These are phyloP conservation scores for Vigna nakashimae DNA, from an alignment of 306 rosid genomes.

Conservation along the genomic window DNA sequence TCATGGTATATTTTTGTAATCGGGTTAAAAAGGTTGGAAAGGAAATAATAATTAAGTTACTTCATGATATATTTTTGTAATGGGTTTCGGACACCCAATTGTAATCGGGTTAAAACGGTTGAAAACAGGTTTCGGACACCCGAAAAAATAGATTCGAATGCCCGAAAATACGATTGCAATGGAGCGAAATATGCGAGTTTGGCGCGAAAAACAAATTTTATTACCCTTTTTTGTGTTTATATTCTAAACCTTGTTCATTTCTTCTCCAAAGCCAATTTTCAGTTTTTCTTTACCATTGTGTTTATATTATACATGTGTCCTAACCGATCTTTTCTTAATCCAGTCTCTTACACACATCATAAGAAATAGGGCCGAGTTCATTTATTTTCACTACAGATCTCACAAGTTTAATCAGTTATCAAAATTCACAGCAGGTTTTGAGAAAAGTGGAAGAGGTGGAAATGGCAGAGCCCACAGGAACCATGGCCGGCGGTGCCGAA, in stretches of 20 bases:
- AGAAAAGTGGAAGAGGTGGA: not conserved
- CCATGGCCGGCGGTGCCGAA: constrained; percentile 32
- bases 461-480: constrained; percentile 37
- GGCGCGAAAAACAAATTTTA: not conserved
- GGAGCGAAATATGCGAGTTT: no score
- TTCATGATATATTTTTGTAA: no score
- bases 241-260: no score
- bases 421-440: not conserved
- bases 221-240: not conserved
- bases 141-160: no score
- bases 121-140: no score
- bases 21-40: no score
- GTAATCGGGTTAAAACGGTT: no score
- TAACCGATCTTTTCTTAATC: not conserved
- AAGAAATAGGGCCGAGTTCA: constrained; percentile 37
- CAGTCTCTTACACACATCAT: not conserved
- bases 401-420: not conserved
- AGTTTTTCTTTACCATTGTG: not conserved
- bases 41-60: no score
- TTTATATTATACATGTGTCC: not conserved
- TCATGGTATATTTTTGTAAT: no score
- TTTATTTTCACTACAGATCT: not conserved
- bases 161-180: no score
- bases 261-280: not conserved
- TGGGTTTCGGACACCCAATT: no score